Conservation (phyloP, 495 filamentous ascomycete genomes). For the Aspergillus diversus region DNA sequence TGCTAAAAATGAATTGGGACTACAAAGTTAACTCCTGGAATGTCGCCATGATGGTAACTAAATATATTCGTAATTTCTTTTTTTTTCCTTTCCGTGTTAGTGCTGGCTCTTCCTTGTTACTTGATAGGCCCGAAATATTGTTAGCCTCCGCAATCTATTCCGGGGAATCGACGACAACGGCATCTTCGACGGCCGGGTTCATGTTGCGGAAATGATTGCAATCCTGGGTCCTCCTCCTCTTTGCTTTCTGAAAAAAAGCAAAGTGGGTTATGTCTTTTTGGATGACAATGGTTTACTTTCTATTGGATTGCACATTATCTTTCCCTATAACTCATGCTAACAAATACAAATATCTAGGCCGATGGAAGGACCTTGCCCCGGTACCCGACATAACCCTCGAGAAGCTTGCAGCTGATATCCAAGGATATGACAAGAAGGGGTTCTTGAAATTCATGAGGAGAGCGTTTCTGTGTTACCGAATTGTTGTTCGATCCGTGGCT, state of each 20-base stretch:
- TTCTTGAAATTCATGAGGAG: constrained; percentile 43
- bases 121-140: constrained; percentile 25
- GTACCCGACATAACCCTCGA: constrained; percentile 28
- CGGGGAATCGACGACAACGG: constrained; percentile 17
- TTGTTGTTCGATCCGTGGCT: constrained; percentile 47
- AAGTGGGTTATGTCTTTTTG: neutral
- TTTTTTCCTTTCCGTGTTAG: neutral
- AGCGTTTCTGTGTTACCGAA: constrained; percentile 48
- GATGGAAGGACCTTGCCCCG: constrained; percentile 25
- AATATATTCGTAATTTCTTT: neutral
- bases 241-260: constrained; percentile 28
- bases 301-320: too few species aligned
- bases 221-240: constrained; percentile 44
- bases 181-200: constrained; percentile 27
- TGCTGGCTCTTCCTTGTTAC: neutral
- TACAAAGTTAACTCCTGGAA: constrained; percentile 47
- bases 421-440: constrained; percentile 32
- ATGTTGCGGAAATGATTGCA: constrained; percentile 44
- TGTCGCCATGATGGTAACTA: constrained; percentile 45
- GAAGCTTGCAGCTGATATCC: constrained; percentile 18
- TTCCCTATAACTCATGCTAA: too few species aligned
- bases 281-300: neutral
- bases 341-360: constrained; percentile 7
- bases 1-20: constrained; percentile 38
- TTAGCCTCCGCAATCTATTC: constrained; percentile 15